Base-by-base conservation (phyloP, 345 rosid genomes). In the Erucastrum elatum region DNA sequence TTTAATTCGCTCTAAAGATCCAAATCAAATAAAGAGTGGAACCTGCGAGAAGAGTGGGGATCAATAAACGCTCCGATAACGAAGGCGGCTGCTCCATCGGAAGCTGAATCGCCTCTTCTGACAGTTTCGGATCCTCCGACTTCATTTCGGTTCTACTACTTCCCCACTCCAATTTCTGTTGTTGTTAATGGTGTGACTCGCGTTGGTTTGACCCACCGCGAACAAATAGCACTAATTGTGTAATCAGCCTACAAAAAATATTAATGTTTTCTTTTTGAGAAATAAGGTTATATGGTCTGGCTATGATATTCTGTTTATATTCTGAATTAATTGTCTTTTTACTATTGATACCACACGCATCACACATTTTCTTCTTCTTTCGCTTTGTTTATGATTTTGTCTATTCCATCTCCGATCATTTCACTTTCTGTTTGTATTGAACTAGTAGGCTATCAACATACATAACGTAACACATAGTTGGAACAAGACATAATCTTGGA, bases 1-100 rank as follows among this genome's bases (percentile, higher is more conserved):
- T 16, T 56, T 11, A 13, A 21, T 21, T 58, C 3, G 21, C 17
- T 35, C n/a, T 10, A 26, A 51, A n/a, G 17, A n/a, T 30, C 68
- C 8, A 5, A 15, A 25, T 35, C 66, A 66, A 46, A n/a, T 37
- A 33, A 29, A 74, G 16, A 60, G 13, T 8, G 39, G 37, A 75
- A 91, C 94, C 97, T 86, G 88, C 94, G 37, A 90, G 76, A 59
- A 90, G 16, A 4, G 94, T 85, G 3, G 97, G 91, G 81, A 86
- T 71, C 41, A 92, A 62, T 26, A 90, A 76, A 4, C 89, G 86
- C 64, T 84, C 87, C 82, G 74, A 75, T 74, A 77, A 81, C 4
- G 88, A 77, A 3, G 84, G 59, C 4, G 85, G 39, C 10, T 84
- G 31, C 26, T 83, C 51, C 0, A 81, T 35, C 12, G 83, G 71